phyloP scores from a whole-genome alignment of 331 rosid species.

The Telfairia occidentalis region DNA sequence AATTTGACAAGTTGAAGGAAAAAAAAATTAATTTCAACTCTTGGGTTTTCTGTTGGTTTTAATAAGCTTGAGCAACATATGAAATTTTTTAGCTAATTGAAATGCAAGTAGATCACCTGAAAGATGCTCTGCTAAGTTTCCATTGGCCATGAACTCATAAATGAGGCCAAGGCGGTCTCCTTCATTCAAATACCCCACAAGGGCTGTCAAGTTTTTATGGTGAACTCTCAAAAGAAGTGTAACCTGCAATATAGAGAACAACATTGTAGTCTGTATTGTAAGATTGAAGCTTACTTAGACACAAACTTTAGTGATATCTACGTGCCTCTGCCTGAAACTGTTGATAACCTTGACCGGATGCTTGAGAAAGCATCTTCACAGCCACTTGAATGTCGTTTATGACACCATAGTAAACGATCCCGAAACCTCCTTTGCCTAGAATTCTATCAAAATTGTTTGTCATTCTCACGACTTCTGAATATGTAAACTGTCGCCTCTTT shows the following conservation, averaged over 20 bases:
- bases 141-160: conserved; percentile 10
- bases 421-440: conserved; percentile 51
- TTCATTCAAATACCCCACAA: conserved; percentile 11
- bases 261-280: not conserved
- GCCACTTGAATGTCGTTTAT: conserved; percentile 39
- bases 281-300: not conserved
- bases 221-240: conserved; percentile 23
- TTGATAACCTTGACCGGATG: conserved; percentile 30
- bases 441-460: conserved; percentile 39
- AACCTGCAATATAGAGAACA: conserved; percentile 25
- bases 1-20: not conserved
- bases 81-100: too few species aligned
- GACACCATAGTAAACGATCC: conserved; percentile 38
- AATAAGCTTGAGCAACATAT: too few species aligned
- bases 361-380: conserved; percentile 35
- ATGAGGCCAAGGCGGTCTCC: not conserved
- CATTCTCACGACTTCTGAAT: conserved; percentile 28
- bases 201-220: conserved; percentile 12
- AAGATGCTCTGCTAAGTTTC: not conserved
- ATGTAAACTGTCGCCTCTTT: conserved; percentile 28
- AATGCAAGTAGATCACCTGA: not conserved
- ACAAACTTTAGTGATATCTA: not conserved
- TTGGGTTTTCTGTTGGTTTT: too few species aligned
- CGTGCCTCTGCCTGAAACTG: conserved; percentile 54
- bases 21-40: not conserved